Evolutionary conservation across 2,329 filamentous ascomycete species (phyloP).

Genomic region (Sclerotinia glacialis): DNA sequence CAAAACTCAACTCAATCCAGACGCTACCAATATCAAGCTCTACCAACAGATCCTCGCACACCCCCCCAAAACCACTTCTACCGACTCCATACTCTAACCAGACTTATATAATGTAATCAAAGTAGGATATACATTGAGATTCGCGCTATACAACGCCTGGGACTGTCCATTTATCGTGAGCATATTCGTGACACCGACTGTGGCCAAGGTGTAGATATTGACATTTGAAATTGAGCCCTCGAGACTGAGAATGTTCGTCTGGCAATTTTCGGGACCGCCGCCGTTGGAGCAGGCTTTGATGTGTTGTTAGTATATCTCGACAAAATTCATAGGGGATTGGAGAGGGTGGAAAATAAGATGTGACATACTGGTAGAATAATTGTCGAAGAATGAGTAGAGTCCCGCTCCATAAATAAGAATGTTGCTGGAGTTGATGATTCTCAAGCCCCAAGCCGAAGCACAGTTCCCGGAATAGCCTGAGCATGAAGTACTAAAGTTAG

Average conservation of each 20-base stretch:
- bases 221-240: constrained; percentile 27
- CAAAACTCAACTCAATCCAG: background rate
- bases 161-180: constrained; percentile 25
- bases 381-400: constrained; percentile 58
- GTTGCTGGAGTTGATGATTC: constrained; percentile 52
- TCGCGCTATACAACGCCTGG: constrained; percentile 24
- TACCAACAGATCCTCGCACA: background rate
- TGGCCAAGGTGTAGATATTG: constrained; percentile 30
- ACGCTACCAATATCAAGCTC: background rate
- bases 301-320: constrained; percentile 1
- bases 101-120: constrained; percentile 19
- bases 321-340: background rate
- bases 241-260: constrained; percentile 30
- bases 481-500: constrained; percentile 48
- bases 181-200: constrained; percentile 32
- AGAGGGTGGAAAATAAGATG: background rate
- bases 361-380: constrained; percentile 45
- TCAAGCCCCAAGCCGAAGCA: constrained; percentile 62
- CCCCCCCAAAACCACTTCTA: background rate
- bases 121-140: constrained; percentile 26
- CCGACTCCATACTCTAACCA: background rate
- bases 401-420: constrained; percentile 53
- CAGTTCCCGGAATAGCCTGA: constrained; percentile 43
- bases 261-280: constrained; percentile 27
- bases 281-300: constrained; percentile 26